Conservation (phyloP, 768 basidiomycete genomes). For the Tulasnella sp. region DNA sequence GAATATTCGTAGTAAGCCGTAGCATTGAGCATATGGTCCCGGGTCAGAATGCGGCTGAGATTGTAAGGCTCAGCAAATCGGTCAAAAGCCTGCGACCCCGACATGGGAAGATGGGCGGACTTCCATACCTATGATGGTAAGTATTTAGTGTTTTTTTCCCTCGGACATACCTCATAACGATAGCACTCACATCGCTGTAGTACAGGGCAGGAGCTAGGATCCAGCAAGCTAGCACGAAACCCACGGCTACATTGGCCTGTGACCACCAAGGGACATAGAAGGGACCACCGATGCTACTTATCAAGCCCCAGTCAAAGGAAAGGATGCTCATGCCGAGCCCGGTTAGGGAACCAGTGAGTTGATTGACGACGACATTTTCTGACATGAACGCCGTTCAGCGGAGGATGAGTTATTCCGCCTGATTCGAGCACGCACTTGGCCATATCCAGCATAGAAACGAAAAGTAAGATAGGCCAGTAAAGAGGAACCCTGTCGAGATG, state of each 20-base stretch:
- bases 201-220: not conserved
- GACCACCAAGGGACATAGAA: slow-evolving; percentile 86
- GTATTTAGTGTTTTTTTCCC: too few species aligned
- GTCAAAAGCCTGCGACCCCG: slow-evolving; percentile 28
- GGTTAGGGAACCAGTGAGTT: slow-evolving; percentile 72
- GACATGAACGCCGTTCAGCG: not conserved
- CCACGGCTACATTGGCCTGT: not conserved
- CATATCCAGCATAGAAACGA: slow-evolving; percentile 88
- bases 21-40: slow-evolving; percentile 26
- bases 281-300: slow-evolving; percentile 59
- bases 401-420: not conserved
- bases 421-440: slow-evolving; percentile 1
- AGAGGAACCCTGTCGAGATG: slow-evolving; percentile 61
- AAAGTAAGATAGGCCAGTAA: slow-evolving; percentile 77
- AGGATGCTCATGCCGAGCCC: slow-evolving; percentile 84
- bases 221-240: not conserved
- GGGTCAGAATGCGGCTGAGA: slow-evolving; percentile 26
- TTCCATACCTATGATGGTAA: slow-evolving; percentile 26
- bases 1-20: slow-evolving; percentile 35
- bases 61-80: slow-evolving; percentile 33
- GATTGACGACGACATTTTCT: slow-evolving; percentile 70
- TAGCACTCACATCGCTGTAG: not conserved
- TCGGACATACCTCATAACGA: not conserved
- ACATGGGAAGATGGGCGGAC: slow-evolving; percentile 33
- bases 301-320: slow-evolving; percentile 87